Evolutionary conservation across 129 eudicot genomes (phyloP), one percentile per base, ranked within the genome.

Genomic region (Pseudognaphalium luteoalbum): DNA sequence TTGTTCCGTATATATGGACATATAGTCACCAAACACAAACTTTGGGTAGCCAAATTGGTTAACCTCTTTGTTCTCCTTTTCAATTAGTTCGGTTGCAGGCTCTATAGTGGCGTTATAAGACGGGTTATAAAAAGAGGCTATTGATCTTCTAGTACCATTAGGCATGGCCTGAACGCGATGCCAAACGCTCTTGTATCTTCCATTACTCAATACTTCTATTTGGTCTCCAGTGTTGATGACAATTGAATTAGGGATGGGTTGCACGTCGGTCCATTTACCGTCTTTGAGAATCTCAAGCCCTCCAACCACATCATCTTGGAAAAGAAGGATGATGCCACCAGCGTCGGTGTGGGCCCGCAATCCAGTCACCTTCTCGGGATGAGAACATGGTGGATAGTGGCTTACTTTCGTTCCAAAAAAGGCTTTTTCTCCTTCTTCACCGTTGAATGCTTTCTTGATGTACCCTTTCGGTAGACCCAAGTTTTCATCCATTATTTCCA

Each of bases 331-430:
- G 42, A 92, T 70, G 7, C 97, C 97, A 9, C 97, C 97, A 3
- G 97, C 97, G 16, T 92, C 97, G 0, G 96, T 92, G 90, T 92
- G 97, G n/a, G 96, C 90, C 33, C 97, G 80, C 15, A 92, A 88
- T 22, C 91, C 96, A 4, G 28, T 82, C n/a, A 89, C 89, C 82
- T 70, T 76, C 39, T 92, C 91, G 0, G 97, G 97, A 41, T 79
- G 70, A 7, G 91, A 81, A 47, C 97, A 89, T 4, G 97, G 96
- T 12, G 96, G 97, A 52, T 91, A 91, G 57, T 91, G 92, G 86
- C 92, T 87, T 22, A 92, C 93, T 52, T 92, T 92, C 9, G 97
- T 89, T 47, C 97, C 97, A 30, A 92, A 92, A 21, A 87, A 91
- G 22, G 96, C 90, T 0, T 58, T 68, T 1, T 85, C 76, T 12